These are phyloP conservation scores for Strigomonas galati DNA, from an alignment of 208 protist species.

Conservation along the genomic window DNA sequence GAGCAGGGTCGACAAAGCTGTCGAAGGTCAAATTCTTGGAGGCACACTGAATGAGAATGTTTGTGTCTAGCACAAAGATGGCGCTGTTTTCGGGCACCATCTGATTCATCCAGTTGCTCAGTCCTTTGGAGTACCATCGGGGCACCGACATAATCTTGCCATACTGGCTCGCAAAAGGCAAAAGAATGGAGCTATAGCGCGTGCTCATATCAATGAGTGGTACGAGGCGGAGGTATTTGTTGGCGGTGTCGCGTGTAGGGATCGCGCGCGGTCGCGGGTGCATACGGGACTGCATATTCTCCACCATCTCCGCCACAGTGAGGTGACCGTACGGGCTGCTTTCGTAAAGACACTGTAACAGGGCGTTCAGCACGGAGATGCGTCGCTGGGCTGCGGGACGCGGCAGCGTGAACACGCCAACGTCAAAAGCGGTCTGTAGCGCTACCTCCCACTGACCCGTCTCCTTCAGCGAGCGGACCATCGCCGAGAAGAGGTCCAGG, in stretches of 20 bases:
- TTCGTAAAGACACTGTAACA: slow-evolving; percentile 70
- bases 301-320: slow-evolving; percentile 51
- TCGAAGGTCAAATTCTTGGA: slow-evolving; percentile 65
- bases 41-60: slow-evolving; percentile 78
- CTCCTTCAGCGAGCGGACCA: slow-evolving; percentile 48
- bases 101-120: slow-evolving; percentile 33
- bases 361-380: slow-evolving; percentile 29
- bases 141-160: slow-evolving; percentile 38
- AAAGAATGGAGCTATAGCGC: slow-evolving; percentile 34
- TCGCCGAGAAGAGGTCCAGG: slow-evolving; percentile 41
- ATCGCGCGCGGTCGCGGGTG: slow-evolving; percentile 26
- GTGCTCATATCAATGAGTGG: slow-evolving; percentile 46
- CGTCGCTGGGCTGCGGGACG: slow-evolving; percentile 26
- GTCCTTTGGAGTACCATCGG: slow-evolving; percentile 43
- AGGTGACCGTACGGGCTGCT: slow-evolving; percentile 50
- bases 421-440: slow-evolving; percentile 38
- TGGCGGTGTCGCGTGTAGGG: slow-evolving; percentile 5
- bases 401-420: slow-evolving; percentile 54
- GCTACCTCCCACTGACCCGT: slow-evolving; percentile 46
- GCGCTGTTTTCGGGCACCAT: slow-evolving; percentile 30
- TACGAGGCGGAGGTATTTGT: slow-evolving; percentile 49
- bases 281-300: slow-evolving; percentile 49
- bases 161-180: slow-evolving; percentile 45
- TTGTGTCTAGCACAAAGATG: slow-evolving; percentile 77
- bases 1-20: slow-evolving; percentile 64